Base-by-base conservation (phyloP, 1,139 yeast genomes). In the Lodderomyces oxycetoniae region DNA sequence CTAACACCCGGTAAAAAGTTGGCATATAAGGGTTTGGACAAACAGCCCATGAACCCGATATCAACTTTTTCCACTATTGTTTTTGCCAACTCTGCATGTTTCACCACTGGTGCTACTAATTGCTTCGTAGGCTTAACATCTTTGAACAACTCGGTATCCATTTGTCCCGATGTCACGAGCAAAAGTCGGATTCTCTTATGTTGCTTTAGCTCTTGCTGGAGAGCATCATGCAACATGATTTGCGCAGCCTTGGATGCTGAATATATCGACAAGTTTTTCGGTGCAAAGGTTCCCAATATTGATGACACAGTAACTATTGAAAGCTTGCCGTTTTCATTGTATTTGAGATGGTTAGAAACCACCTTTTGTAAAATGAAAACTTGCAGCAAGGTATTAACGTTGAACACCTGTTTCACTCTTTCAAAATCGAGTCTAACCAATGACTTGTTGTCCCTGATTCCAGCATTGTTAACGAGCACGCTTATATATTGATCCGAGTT, bases 381-480 rank as follows among this genome's bases (percentile, higher is more conserved):
- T 11, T 76, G 81, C 0, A 87, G 64, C 19, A 78, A 47, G 3
- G 74, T 62, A 48, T 86, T 86, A 12, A 81, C 70, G 17, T 68
- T 60, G 35, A 80, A 63, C 2, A 77, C 53, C 0, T 48, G 44
- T 2, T 49, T 43, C 3, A 77, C 59, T 8, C 61, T 57, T 0
- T 48, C 47, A 2, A 47, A 55, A 0, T 57, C 36, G 32, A 73
- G 38, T 4, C 67, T 62, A 9, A 67, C 41, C 2, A 82, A 44
- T 1, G 68, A 46, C 28, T 67, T 63, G 37, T 57, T 55, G 31
- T 76, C 77, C 33, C 89, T 64, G 8, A 79, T 58, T 0, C 91
- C 95, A 1, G 94, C 95, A 53, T 85, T 86, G 49, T 83, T 82
- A 17, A 88, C 61, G 28, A 85, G 53, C 0, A 83, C 60, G 21